Evolutionary conservation across 805 yeast genomes (phyloP), one percentile per base, ranked within the genome.

Genomic region (Yarrowia yakushimensis): DNA sequence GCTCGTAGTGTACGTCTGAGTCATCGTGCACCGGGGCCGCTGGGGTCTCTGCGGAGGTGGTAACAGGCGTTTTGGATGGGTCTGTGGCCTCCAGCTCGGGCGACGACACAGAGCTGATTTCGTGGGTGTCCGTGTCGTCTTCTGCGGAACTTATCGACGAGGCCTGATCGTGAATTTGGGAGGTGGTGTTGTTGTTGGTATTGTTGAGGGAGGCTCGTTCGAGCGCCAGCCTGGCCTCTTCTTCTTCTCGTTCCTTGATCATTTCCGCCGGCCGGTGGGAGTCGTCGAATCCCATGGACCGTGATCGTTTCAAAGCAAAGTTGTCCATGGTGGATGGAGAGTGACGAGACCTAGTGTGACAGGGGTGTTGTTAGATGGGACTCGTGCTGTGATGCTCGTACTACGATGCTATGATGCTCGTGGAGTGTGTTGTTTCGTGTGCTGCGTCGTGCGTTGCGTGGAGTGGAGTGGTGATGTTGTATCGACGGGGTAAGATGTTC

Each of bases 1-100:
- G 97, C 69, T 88, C 94, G 67, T 84, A 82, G 60, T 82, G 82
- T 36, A 92, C 78, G 70, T 87, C 96, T 31, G 84, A 83, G 74
- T 92, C 97, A 74, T 92, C 97, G 33, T 68, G 62, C 13, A 68
- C 68, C 12, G 62, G 52, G 17, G 33, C 52, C 22, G 46, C 31
- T 12, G 57, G 31, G 11, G 57, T 10, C 11, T 48, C 57, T 7
- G 20, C 15, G 15, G 57, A 33, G 20, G 28, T 10, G 6, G 57
- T 2, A 2, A 13, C n/a, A 6, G 41, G 10, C 5, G 30, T 6
- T 12, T 50, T 64, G 4, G 45, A 5, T 6, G 67, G 63, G 18
- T 68, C 71, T 10, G 69, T 67, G 31, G 70, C 63, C 18, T 69
- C 70, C 9, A 68, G 66, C 12, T 48, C 60, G 20, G 70, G 64